A percentile compares a stretch with the other conserved stretches of the same genome.
These are phyloP conservation scores for Penicillium sp. DNA, from an alignment of 2,329 filamentous ascomycete genomes.

Conservation along the genomic window DNA sequence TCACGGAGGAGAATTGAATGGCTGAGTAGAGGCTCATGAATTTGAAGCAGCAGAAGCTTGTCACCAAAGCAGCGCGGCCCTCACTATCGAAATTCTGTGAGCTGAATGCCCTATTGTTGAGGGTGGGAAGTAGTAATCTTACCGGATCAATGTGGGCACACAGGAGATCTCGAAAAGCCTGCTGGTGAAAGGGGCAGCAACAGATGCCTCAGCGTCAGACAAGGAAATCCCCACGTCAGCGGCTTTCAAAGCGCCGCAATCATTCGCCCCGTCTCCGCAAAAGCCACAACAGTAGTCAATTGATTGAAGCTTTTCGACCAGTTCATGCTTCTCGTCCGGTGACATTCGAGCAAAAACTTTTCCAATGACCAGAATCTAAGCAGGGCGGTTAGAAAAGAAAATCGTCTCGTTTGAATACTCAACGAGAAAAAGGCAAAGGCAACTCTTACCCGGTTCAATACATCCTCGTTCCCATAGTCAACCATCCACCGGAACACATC, in stretches of 20 bases:
- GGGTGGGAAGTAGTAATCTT: constrained; percentile 21
- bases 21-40: constrained; percentile 99
- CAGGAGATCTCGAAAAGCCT: constrained; percentile 95
- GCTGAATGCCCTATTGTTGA: neutral
- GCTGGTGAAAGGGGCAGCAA: constrained; percentile 96
- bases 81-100: constrained; percentile 56
- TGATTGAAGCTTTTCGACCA: constrained; percentile 94
- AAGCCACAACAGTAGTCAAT: constrained; percentile 96
- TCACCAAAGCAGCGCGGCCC: constrained; percentile 91
- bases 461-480: constrained; percentile 80
- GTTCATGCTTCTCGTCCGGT: constrained; percentile 95
- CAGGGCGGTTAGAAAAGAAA: neutral
- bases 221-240: constrained; percentile 97
- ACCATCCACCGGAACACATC: constrained; percentile 97
- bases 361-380: constrained; percentile 80
- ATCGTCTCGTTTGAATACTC: neutral
- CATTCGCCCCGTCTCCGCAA: constrained; percentile 95
- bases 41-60: constrained; percentile 99
- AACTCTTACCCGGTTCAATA: constrained; percentile 65
- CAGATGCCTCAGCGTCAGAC: constrained; percentile 94
- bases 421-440: neutral
- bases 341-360: constrained; percentile 99
- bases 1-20: constrained; percentile 98
- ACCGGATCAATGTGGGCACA: constrained; percentile 86
- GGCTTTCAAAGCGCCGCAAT: constrained; percentile 94